A percentile compares a stretch with the other conserved stretches of the same genome.
Evolutionary conservation across 2,329 filamentous ascomycete genomes (phyloP).

Genomic region (Claviceps cyperi): DNA sequence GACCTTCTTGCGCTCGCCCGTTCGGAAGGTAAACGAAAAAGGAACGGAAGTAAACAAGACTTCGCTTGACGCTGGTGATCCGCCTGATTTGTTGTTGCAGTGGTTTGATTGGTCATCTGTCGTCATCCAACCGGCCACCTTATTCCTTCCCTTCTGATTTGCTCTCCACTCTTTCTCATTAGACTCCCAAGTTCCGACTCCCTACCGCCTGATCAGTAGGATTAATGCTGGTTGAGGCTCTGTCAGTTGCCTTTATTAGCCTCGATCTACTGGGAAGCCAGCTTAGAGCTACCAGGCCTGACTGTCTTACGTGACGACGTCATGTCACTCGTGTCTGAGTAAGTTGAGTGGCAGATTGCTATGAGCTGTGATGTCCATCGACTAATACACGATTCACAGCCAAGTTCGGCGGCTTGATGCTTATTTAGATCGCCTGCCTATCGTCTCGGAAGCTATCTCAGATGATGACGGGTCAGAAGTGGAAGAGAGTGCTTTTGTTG

Average conservation of each 20-base stretch:
- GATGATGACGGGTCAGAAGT: slow-evolving; percentile 25
- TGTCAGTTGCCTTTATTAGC: slow-evolving; percentile 6
- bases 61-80: slow-evolving; percentile 4
- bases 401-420: slow-evolving; percentile 50
- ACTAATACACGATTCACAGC: slow-evolving; percentile 20
- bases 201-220: slow-evolving; percentile 1
- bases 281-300: neutral
- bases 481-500: slow-evolving; percentile 20
- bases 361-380: neutral
- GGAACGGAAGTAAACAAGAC: neutral
- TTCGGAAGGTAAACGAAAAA: neutral
- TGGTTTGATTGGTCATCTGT: slow-evolving; percentile 11
- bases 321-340: slow-evolving; percentile 37
- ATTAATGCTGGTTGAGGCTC: slow-evolving; percentile 7
- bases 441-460: slow-evolving; percentile 24
- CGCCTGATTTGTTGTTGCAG: slow-evolving; percentile 6
- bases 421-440: slow-evolving; percentile 47
- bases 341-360: slow-evolving; percentile 13
- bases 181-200: too few species aligned
- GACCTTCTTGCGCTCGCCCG: neutral
- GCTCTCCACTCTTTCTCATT: slow-evolving; percentile 2
- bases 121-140: slow-evolving; percentile 1
- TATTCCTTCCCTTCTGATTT: neutral
- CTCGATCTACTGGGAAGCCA: neutral
- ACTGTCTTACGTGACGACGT: slow-evolving; percentile 1